Evolutionary conservation across 2,329 filamentous ascomycete species (phyloP), one percentile per base, ranked within the genome.

Genomic region (Aspergillus persii): DNA sequence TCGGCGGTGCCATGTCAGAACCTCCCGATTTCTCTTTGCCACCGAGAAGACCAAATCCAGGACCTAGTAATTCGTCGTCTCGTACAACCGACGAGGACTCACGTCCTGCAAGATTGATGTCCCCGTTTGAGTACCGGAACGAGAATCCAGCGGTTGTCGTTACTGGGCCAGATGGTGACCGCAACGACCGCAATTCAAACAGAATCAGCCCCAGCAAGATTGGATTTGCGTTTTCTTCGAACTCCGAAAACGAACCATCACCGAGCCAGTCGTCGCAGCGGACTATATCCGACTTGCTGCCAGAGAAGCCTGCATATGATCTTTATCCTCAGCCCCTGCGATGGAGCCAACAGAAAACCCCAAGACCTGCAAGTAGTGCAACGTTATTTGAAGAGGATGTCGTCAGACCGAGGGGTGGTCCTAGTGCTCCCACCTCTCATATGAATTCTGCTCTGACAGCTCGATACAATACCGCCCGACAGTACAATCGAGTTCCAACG

Each of bases 311-410:
- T n/a, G 58, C 62, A 48, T 69, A 70, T 60, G 68, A 67, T 18
- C 59, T 77, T 18, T 75, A 72, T 58, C 77, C 78, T 29, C 70
- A 74, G 29, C 77, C 74, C 23, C 64, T 79, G n/a, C 68, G 68
- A 49, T 66, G 70, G 60, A 70, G 65, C 44, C 68, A 69, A 44
- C 66, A 65, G 11, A 63, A 60, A 27, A 53, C 59, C 18, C 39
- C 48, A 3, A 61, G 71, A 18, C 71, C 68, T 8, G 54, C 50
- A 18, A 78, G 76, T 59, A 67, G 66, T 23, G 71, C 64, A 29
- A 77, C 75, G 1, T 59, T 74, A 8, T 75, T 77, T 57, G 76
- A 78, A 64, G 76, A 78, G 44, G 75, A 77, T 48, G 65, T 64
- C 33, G 59, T 68, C 54, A 63, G 60, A 11, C 59, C 61, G 23